Conservation (phyloP, 176 grass and related monocot species). For the Musa troglodytarum region DNA sequence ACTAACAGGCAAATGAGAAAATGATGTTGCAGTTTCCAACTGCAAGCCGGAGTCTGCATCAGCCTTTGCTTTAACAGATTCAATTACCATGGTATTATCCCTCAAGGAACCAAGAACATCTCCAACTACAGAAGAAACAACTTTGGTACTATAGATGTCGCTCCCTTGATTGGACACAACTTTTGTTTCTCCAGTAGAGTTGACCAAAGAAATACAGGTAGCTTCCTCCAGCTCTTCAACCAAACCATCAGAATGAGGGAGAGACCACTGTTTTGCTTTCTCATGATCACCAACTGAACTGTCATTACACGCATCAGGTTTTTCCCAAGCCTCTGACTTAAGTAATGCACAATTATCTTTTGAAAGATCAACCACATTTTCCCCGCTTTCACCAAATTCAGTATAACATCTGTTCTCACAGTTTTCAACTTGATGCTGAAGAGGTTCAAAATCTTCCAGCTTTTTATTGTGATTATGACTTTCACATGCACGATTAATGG, state of each 20-base stretch:
- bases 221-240: constrained; percentile 8
- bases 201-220: constrained; percentile 10
- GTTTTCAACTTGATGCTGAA: background rate
- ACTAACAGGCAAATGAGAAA: constrained; percentile 20
- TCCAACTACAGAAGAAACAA: constrained; percentile 28
- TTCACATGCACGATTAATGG: constrained; percentile 15
- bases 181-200: constrained; percentile 27
- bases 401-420: constrained; percentile 2
- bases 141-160: constrained; percentile 17
- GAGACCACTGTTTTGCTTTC: constrained; percentile 8
- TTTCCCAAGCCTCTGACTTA: constrained; percentile 13
- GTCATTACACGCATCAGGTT: constrained; percentile 22
- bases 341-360: constrained; percentile 16
- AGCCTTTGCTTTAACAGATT: constrained; percentile 23
- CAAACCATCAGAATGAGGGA: constrained; percentile 9
- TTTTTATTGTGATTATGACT: constrained; percentile 5
- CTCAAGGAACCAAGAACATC: constrained; percentile 11
- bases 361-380: constrained; percentile 10
- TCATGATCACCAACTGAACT: constrained; percentile 6
- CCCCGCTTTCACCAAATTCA: constrained; percentile 24
- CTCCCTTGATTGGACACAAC: constrained; percentile 24
- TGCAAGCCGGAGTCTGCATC: background rate
- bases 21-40: background rate
- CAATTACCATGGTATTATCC: constrained; percentile 11
- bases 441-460: constrained; percentile 6